A percentile compares a stretch with the other conserved stretches of the same genome.
Evolutionary conservation across 495 filamentous ascomycete species (phyloP).

Genomic region (Aspergillus nanangensis): DNA sequence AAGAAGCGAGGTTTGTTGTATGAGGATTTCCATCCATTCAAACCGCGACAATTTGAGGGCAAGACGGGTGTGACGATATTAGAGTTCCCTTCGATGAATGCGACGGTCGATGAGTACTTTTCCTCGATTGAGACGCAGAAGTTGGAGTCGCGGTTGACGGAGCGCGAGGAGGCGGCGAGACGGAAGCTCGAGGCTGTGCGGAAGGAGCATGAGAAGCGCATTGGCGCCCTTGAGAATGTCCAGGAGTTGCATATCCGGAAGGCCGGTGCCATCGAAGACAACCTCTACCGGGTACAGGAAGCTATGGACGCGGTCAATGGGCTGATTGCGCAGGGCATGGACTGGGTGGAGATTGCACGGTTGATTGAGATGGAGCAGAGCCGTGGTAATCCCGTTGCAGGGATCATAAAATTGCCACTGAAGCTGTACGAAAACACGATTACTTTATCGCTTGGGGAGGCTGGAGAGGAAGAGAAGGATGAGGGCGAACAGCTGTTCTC

Average conservation of each 20-base stretch:
- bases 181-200: conserved; percentile 76
- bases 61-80: conserved; percentile 61
- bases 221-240: conserved; percentile 72
- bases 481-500: conserved; percentile 51
- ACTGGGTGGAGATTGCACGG: conserved; percentile 86
- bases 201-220: conserved; percentile 74
- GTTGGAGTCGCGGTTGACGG: conserved; percentile 74
- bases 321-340: conserved; percentile 87
- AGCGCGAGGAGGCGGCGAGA: conserved; percentile 75
- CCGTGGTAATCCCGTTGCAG: conserved; percentile 76
- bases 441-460: conserved; percentile 73
- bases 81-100: conserved; percentile 79
- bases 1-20: conserved; percentile 60
- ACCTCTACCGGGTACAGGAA: conserved; percentile 83
- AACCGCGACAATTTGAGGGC: conserved; percentile 75
- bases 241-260: conserved; percentile 85
- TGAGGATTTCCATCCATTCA: conserved; percentile 94
- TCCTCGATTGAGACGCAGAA: conserved; percentile 94
- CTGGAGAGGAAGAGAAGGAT: conserved; percentile 51
- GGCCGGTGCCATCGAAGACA: conserved; percentile 83
- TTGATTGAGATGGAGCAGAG: conserved; percentile 83
- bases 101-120: conserved; percentile 92
- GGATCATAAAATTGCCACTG: conserved; percentile 81
- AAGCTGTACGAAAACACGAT: conserved; percentile 86
- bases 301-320: conserved; percentile 88